Evolutionary conservation across 1,284 basidiomycete species (phyloP), one percentile per base, ranked within the genome.

Genomic region (Pseudozyma sp.): DNA sequence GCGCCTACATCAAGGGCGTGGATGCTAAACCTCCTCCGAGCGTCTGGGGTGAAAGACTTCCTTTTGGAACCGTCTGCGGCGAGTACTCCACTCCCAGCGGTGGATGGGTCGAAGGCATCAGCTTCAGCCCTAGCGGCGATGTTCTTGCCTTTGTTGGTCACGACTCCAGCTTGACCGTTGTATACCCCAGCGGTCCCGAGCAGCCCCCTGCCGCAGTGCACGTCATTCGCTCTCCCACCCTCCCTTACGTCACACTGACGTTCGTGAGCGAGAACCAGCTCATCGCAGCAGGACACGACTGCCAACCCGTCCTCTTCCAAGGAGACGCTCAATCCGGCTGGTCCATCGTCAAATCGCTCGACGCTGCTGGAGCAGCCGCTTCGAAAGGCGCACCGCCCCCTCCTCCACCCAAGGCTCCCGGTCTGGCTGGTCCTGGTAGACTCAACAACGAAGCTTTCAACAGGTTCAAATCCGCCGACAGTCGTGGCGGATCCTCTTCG

Each of bases 1-100:
- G 94, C 11, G 97, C 95, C 5, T 99, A 94, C 86, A 97, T 98
- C 88, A 99, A 99, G 87, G 97, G 97, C 77, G 91, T 98, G n/a
- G 96, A 99, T 84, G 89, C 47, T 67, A 95, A 94, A 81, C 97
- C 96, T 31, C 88, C 91, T 53, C 89, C 94, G 0, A 91, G 91
- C 17, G 91, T 96, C 0, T 99, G 97, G 97, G 97, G 97, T 39
- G 94, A 96, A 78, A 93, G 96, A 73, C 88, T 99, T 3, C 97
- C 97, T 0, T 99, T 99, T 87, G 96, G 96, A 82, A 98, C 97
- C 0, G 88, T 99, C 68, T 99, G 96, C 75, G 97, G 94, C 54
- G 97, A 99, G 85, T 99, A 92, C 83, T 84, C 88, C 35, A 93
- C 92, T 73, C 91, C 94, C 0, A 89, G 91, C 47, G 94, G 94